Percentiles rank a stretch among this genome's conserved stretches.
These are phyloP conservation scores for Penicillium hesseltinei DNA, from an alignment of 2,329 filamentous ascomycete species.

Conservation along the genomic window DNA sequence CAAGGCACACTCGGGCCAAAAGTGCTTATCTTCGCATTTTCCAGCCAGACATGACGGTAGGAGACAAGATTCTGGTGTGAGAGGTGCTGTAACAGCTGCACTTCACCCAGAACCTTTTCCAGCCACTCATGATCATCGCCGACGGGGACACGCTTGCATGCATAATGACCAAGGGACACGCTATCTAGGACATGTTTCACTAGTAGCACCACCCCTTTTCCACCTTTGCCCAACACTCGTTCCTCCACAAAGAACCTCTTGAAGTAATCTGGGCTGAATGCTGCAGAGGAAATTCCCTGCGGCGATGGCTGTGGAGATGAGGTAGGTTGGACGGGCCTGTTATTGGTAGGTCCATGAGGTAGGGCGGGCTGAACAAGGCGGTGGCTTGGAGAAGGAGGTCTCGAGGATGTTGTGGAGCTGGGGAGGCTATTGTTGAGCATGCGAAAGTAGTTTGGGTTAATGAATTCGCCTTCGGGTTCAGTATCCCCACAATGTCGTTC, in stretches of 20 bases:
- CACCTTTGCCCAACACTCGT: slow-evolving; percentile 78
- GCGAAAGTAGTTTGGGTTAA: slow-evolving; percentile 91
- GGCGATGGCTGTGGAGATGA: slow-evolving; percentile 50
- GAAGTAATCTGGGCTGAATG: slow-evolving; percentile 92
- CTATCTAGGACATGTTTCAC: slow-evolving; percentile 90
- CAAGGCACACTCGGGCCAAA: slow-evolving; percentile 92
- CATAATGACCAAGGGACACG: slow-evolving; percentile 83
- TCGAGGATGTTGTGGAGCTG: slow-evolving; percentile 46
- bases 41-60: slow-evolving; percentile 95
- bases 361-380: slow-evolving; percentile 48
- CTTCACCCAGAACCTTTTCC: slow-evolving; percentile 89
- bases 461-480: slow-evolving; percentile 62
- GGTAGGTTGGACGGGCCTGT: slow-evolving; percentile 49
- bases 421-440: slow-evolving; percentile 70
- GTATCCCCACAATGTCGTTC: slow-evolving; percentile 31
- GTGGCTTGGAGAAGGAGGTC: slow-evolving; percentile 51
- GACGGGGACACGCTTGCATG: slow-evolving; percentile 94
- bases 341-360: slow-evolving; percentile 46
- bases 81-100: slow-evolving; percentile 85
- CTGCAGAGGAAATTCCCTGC: slow-evolving; percentile 76
- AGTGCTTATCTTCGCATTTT: slow-evolving; percentile 76
- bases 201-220: slow-evolving; percentile 92
- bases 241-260: slow-evolving; percentile 90
- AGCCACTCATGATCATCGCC: slow-evolving; percentile 94
- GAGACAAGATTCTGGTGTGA: slow-evolving; percentile 95